phyloP scores from a whole-genome alignment of 2,329 filamentous ascomycete species.

The Scortechinia acanthostroma region DNA sequence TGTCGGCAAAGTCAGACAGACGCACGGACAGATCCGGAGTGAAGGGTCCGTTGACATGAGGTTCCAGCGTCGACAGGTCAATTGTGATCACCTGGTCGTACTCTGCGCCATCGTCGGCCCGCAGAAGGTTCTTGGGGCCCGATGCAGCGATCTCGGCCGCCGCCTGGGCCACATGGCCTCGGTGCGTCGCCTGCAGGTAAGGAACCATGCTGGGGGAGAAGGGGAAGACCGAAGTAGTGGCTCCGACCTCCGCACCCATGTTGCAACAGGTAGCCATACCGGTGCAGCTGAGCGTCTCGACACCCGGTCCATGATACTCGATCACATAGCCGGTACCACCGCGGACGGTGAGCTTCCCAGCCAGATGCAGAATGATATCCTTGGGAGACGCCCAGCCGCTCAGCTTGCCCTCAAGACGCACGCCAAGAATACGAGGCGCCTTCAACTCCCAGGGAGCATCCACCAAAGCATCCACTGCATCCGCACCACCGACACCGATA shows the following conservation, averaged over 20 bases:
- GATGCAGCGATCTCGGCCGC: conserved; percentile 15
- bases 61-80: conserved; percentile 63
- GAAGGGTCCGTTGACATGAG: conserved; percentile 69
- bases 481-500: conserved; percentile 70
- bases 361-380: conserved; percentile 65
- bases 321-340: conserved; percentile 72
- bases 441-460: conserved; percentile 73
- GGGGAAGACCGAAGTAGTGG: conserved; percentile 65
- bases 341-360: conserved; percentile 63
- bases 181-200: conserved; percentile 63
- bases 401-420: conserved; percentile 57
- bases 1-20: conserved; percentile 59
- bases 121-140: conserved; percentile 42
- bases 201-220: conserved; percentile 60
- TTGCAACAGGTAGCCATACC: conserved; percentile 70
- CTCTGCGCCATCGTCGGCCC: conserved; percentile 51
- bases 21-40: conserved; percentile 70
- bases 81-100: conserved; percentile 69
- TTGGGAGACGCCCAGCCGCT: conserved; percentile 69
- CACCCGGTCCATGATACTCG: conserved; percentile 65
- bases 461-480: conserved; percentile 71
- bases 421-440: conserved; percentile 66
- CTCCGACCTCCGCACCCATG: conserved; percentile 60
- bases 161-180: conserved; percentile 47
- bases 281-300: conserved; percentile 63